Percentiles rank a stretch among this genome's conserved stretches.
Evolutionary conservation across 371 early-diverging fungal species (phyloP).

Genomic region (Mucor velutinosus): DNA sequence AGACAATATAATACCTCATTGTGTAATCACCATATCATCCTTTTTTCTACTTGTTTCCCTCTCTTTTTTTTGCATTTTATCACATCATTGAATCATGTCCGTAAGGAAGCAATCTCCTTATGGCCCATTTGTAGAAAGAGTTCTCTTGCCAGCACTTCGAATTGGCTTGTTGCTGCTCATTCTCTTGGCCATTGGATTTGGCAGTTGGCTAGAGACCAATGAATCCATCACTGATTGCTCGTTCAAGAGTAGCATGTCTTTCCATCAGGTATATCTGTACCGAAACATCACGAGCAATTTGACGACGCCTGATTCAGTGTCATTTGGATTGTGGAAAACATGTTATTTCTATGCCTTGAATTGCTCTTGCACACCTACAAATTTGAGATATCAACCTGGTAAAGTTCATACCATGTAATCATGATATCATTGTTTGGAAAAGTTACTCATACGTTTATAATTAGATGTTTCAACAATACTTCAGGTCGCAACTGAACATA

Average conservation of each 20-base stretch:
- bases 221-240: conserved; percentile 25
- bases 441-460: conserved; percentile 2
- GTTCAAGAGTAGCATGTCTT: conserved; percentile 27
- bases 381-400: conserved; percentile 41
- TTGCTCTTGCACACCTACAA: conserved; percentile 35
- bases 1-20: conserved; percentile 3
- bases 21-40: background rate
- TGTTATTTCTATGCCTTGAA: conserved; percentile 43
- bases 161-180: conserved; percentile 24
- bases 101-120: conserved; percentile 28
- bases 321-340: conserved; percentile 46
- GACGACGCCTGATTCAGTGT: conserved; percentile 37
- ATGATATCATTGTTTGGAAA: conserved; percentile 1
- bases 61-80: conserved; percentile 4
- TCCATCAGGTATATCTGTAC: conserved; percentile 33
- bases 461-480: conserved; percentile 31
- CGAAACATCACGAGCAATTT: conserved; percentile 30
- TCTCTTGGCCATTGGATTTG: conserved; percentile 30
- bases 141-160: conserved; percentile 31
- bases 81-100: conserved; percentile 11
- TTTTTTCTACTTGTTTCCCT: background rate
- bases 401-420: background rate
- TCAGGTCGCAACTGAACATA: conserved; percentile 28
- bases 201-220: conserved; percentile 44
- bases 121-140: conserved; percentile 33